These are phyloP conservation scores for Eucalyptus curtisii DNA, from an alignment of 345 rosid species.

Conservation along the genomic window DNA sequence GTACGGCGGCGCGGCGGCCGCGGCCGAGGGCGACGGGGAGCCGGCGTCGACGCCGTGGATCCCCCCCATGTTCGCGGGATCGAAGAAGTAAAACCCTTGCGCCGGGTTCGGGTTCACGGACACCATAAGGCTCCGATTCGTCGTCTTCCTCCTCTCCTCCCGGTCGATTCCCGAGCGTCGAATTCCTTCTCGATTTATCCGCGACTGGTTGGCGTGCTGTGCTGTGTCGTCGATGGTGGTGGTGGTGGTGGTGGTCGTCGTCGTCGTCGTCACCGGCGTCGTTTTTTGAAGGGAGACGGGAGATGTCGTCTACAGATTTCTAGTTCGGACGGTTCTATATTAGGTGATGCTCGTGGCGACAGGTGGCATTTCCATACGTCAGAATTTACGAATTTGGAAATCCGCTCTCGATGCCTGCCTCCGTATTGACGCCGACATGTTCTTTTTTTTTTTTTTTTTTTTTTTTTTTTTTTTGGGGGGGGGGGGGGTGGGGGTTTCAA, in stretches of 20 bases:
- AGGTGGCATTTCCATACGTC: background rate
- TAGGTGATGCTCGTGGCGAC: background rate
- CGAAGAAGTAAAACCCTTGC: conserved; percentile 44
- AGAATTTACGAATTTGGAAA: background rate
- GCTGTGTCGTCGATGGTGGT: background rate
- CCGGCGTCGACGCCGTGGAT: conserved; percentile 25
- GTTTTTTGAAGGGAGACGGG: background rate
- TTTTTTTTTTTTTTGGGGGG: fast-evolving
- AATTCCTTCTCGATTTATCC: background rate
- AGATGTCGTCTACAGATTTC: background rate
- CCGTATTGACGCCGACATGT: background rate
- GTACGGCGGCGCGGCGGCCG: conserved; percentile 9
- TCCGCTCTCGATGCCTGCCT: background rate
- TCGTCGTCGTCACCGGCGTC: background rate
- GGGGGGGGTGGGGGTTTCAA: background rate
- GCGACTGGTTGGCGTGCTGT: background rate
- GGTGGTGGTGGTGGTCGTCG: background rate
- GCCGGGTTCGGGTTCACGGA: conserved; percentile 46
- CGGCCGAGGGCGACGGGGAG: background rate
- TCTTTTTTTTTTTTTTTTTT: no score
- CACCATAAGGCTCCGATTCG: conserved; percentile 29
- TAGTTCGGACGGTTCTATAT: background rate
- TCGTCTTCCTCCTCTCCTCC: background rate
- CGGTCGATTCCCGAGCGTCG: background rate
- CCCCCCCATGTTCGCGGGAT: conserved; percentile 42